A percentile compares a stretch with the other conserved stretches of the same genome.
Evolutionary conservation across 2,329 filamentous ascomycete genomes (phyloP).

Genomic region (Chrysosporium queenslandicum): DNA sequence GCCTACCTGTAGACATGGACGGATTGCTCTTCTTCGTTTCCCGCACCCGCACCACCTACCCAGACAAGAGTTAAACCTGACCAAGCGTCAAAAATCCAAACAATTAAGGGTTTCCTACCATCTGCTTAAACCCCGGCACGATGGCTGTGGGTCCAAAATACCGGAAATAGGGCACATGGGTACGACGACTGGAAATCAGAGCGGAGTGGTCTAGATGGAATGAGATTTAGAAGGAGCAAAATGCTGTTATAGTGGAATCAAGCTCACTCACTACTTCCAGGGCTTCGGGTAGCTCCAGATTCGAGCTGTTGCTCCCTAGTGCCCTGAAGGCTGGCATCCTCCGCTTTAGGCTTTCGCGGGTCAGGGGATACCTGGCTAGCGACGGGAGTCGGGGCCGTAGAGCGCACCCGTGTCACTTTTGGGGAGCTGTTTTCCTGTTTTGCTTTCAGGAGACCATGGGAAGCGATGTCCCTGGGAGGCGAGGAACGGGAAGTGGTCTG

Average conservation of each 20-base stretch:
- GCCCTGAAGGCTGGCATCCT: neutral
- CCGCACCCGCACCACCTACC: conserved; percentile 45
- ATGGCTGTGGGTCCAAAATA: conserved; percentile 89
- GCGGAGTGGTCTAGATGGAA: conserved; percentile 28
- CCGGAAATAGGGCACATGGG: conserved; percentile 69
- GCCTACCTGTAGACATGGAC: conserved; percentile 31
- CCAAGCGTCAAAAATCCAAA: neutral
- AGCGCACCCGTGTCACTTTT: neutral
- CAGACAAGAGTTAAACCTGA: conserved; percentile 42
- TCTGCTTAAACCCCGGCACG: conserved; percentile 84
- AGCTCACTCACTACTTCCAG: neutral
- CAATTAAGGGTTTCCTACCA: conserved; percentile 47
- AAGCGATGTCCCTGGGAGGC: neutral
- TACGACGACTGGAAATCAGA: conserved; percentile 29
- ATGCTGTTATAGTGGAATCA: neutral
- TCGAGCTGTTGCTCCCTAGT: neutral
- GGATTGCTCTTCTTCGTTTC: conserved; percentile 40
- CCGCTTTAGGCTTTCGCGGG: neutral
- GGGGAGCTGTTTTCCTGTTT: neutral
- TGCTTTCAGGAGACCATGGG: neutral
- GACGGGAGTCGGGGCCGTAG: neutral
- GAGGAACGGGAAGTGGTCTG: conserved; percentile 17
- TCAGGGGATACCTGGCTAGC: neutral
- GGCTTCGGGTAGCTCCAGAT: neutral
- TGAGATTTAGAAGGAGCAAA: neutral